A percentile compares a stretch with the other conserved stretches of the same genome.
phyloP scores from a whole-genome alignment of 2,329 filamentous ascomycete species.

The Thermoascus crustaceus region DNA sequence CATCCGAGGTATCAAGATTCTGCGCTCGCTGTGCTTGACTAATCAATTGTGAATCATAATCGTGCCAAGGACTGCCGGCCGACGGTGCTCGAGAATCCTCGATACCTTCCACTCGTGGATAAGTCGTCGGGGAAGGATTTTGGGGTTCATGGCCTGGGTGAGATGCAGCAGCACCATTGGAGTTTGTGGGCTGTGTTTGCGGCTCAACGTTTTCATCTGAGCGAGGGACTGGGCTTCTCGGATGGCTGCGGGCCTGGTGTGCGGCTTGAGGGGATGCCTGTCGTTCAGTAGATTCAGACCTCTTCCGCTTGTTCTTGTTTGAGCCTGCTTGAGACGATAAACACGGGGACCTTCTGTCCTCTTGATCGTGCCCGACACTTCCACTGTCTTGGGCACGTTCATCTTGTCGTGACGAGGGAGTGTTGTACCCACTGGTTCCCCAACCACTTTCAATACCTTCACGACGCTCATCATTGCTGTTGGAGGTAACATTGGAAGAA shows the following conservation, averaged over 20 bases:
- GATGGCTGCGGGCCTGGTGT: conserved; percentile 28
- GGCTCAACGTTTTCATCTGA: conserved; percentile 26
- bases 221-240: conserved; percentile 30
- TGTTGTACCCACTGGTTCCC: conserved; percentile 13
- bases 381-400: conserved; percentile 48
- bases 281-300: conserved; percentile 55
- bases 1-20: conserved; percentile 40
- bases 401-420: conserved; percentile 17
- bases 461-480: conserved; percentile 14
- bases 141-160: conserved; percentile 15
- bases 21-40: conserved; percentile 41
- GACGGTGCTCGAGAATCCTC: conserved; percentile 21
- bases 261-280: conserved; percentile 23
- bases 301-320: conserved; percentile 56
- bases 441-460: conserved; percentile 13
- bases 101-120: conserved; percentile 20
- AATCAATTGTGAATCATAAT: conserved; percentile 33
- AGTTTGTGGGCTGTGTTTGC: conserved; percentile 12
- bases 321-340: conserved; percentile 17
- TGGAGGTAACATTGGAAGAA: conserved; percentile 9
- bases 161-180: conserved; percentile 14
- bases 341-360: conserved; percentile 16
- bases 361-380: conserved; percentile 17
- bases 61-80: conserved; percentile 26
- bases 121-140: conserved; percentile 13